phyloP scores from a whole-genome alignment of 441 rosid species.

The Corymbia citriodora region DNA sequence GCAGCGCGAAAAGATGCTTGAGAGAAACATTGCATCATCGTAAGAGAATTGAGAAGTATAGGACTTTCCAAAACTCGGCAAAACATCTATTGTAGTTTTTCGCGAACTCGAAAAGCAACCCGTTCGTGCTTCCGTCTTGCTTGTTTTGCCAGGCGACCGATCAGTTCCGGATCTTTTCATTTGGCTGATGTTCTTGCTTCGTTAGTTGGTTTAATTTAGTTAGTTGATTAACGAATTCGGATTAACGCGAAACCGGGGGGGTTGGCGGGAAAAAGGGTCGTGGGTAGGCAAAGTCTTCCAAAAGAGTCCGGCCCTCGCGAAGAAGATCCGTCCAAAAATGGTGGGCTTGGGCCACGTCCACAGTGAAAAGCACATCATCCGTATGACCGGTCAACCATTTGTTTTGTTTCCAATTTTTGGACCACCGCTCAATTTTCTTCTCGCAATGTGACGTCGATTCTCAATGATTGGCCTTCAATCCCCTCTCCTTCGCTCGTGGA shows the following conservation, averaged over 20 bases:
- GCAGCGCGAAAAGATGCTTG: neutral
- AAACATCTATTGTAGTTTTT: accelerated
- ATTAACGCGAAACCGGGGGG: neutral
- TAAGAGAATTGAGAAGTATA: neutral
- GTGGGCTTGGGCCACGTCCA: neutral
- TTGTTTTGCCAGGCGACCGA: neutral
- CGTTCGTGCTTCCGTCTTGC: neutral
- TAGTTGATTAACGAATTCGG: neutral
- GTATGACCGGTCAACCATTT: neutral
- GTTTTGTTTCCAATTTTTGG: neutral
- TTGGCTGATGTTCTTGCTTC: neutral
- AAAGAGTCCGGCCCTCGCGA: neutral
- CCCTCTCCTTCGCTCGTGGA: neutral
- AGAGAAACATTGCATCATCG: neutral
- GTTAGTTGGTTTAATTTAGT: neutral
- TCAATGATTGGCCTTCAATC: neutral
- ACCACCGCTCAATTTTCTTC: neutral
- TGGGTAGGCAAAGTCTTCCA: neutral
- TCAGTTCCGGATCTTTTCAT: neutral
- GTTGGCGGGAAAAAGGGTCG: neutral
- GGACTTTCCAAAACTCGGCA: accelerated
- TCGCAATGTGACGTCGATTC: neutral
- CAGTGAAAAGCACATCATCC: neutral
- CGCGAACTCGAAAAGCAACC: neutral
- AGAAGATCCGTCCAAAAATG: neutral